A percentile compares a stretch with the other conserved stretches of the same genome.
These are phyloP conservation scores for Verticillium klebahnii DNA, from an alignment of 2,329 filamentous ascomycete genomes.

Conservation along the genomic window DNA sequence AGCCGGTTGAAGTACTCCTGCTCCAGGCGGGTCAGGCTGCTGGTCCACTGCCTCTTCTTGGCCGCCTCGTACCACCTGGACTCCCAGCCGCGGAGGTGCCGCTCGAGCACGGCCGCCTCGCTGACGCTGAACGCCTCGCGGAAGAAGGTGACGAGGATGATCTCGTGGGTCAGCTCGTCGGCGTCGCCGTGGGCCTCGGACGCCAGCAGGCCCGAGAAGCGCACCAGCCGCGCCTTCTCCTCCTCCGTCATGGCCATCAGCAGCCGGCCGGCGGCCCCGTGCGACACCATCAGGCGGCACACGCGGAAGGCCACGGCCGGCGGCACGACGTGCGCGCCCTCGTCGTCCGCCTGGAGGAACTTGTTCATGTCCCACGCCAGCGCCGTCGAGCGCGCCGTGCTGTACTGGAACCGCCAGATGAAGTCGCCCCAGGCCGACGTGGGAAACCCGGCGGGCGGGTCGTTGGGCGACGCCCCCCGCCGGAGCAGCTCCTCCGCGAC, in stretches of 20 bases:
- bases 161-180: neutral
- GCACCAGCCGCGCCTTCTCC: neutral
- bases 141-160: neutral
- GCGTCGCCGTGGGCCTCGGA: neutral
- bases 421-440: neutral
- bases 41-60: neutral
- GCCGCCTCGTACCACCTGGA: neutral
- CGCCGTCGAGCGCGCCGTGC: neutral
- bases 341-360: neutral
- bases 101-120: neutral
- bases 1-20: neutral
- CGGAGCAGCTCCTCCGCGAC: neutral
- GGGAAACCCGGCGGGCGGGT: neutral
- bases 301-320: neutral
- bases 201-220: neutral
- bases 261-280: neutral
- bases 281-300: neutral
- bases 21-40: neutral
- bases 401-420: neutral
- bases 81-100: neutral
- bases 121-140: neutral
- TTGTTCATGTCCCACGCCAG: neutral
- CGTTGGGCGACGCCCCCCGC: neutral
- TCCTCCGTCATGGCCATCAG: neutral
- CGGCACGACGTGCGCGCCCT: neutral